These are phyloP conservation scores for Hypoxylon subgilvum DNA, from an alignment of 495 filamentous ascomycete species.

Conservation along the genomic window DNA sequence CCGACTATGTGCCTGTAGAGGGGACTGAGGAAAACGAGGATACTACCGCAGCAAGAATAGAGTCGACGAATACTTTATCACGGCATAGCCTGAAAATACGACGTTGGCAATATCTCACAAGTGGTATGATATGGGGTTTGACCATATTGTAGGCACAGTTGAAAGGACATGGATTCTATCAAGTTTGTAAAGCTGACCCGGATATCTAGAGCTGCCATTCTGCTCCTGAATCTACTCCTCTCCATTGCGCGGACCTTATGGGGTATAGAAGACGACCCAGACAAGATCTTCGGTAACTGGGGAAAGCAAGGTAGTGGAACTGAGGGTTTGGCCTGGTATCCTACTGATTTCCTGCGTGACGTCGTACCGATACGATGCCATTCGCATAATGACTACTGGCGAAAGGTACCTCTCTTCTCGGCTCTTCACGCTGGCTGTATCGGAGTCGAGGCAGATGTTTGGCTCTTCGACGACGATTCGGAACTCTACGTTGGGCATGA, in stretches of 20 bases:
- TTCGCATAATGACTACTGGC: conserved; percentile 94
- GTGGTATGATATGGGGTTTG: conserved; percentile 39
- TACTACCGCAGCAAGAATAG: conserved; percentile 8
- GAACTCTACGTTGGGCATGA: conserved; percentile 67
- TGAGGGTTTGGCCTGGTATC: conserved; percentile 64
- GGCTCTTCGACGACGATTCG: conserved; percentile 70
- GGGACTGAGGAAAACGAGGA: conserved; percentile 22
- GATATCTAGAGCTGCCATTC: conserved; percentile 30
- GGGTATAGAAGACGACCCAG: conserved; percentile 59
- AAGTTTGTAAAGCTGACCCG: conserved; percentile 27
- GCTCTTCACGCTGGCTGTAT: conserved; percentile 69
- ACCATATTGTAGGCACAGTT: conserved; percentile 41
- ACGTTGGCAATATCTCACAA: conserved; percentile 17
- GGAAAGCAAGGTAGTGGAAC: conserved; percentile 56
- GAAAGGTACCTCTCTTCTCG: conserved; percentile 70
- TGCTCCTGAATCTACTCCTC: conserved; percentile 55
- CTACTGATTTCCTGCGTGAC: conserved; percentile 76
- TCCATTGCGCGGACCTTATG: conserved; percentile 61
- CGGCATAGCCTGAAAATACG: background rate
- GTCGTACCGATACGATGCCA: conserved; percentile 72
- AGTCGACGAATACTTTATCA: background rate
- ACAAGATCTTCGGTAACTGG: conserved; percentile 60
- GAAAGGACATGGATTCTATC: background rate
- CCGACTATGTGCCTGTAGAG: conserved; percentile 25
- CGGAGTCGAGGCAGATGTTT: conserved; percentile 89